Evolutionary conservation across 2,329 filamentous ascomycete species (phyloP).

Genomic region (Albophoma yamanashiensis): DNA sequence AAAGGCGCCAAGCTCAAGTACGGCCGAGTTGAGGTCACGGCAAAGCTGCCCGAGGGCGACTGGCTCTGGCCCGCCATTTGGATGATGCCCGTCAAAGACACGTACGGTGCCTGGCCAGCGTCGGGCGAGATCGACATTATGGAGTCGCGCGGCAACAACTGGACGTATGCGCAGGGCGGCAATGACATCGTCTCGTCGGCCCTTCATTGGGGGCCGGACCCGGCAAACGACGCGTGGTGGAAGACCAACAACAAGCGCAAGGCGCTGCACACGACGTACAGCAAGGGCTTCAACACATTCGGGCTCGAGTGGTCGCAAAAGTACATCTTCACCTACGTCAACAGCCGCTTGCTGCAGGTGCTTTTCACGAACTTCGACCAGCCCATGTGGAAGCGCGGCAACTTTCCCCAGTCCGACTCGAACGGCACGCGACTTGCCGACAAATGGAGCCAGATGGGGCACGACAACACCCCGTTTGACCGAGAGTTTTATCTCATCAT

Average conservation of each 20-base stretch:
- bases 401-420: constrained; percentile 50
- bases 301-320: constrained; percentile 82
- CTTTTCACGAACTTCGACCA: constrained; percentile 66
- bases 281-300: constrained; percentile 60
- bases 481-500: constrained; percentile 66
- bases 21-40: constrained; percentile 70
- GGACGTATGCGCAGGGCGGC: constrained; percentile 63
- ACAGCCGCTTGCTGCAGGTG: constrained; percentile 69
- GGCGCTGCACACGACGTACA: constrained; percentile 66
- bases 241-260: constrained; percentile 67
- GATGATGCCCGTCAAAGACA: constrained; percentile 67
- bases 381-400: constrained; percentile 57
- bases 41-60: constrained; percentile 65
- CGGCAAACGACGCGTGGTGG: constrained; percentile 70
- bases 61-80: constrained; percentile 92
- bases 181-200: constrained; percentile 73
- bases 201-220: constrained; percentile 71
- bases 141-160: constrained; percentile 75
- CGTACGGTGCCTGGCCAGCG: constrained; percentile 66
- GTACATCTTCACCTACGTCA: constrained; percentile 80
- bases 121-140: constrained; percentile 80
- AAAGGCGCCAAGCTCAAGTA: constrained; percentile 64
- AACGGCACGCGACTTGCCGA: constrained; percentile 58
- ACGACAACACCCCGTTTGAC: constrained; percentile 61
- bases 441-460: constrained; percentile 52